Evolutionary conservation across 352 stramenopile genomes (phyloP).

Genomic region (Phytophthora constricta): DNA sequence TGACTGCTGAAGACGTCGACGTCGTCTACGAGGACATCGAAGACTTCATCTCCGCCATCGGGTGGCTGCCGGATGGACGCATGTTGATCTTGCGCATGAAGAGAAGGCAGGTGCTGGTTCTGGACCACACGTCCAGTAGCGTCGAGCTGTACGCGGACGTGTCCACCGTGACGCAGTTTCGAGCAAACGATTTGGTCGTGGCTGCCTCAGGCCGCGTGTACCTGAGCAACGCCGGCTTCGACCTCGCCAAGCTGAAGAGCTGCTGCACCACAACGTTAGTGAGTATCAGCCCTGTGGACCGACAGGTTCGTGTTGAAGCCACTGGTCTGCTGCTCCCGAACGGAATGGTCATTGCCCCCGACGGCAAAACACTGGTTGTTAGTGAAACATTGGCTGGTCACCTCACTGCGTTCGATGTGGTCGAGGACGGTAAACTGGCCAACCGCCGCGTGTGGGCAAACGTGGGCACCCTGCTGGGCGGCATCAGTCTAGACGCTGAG

Average conservation of each 20-base stretch:
- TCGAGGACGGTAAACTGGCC: slow-evolving; percentile 42
- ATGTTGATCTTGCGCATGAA: slow-evolving; percentile 44
- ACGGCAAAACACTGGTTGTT: slow-evolving; percentile 72
- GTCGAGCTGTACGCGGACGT: slow-evolving; percentile 61
- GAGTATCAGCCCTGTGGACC: slow-evolving; percentile 49
- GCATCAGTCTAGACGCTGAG: slow-evolving; percentile 68
- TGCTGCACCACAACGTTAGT: slow-evolving; percentile 62
- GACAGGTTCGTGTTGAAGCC: slow-evolving; percentile 54
- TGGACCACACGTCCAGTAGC: slow-evolving; percentile 38
- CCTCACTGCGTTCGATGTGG: slow-evolving; percentile 67
- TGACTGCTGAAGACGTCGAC: slow-evolving; percentile 38
- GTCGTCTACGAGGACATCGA: slow-evolving; percentile 51
- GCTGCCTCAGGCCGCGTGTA: slow-evolving; percentile 46
- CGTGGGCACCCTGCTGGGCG: slow-evolving; percentile 51
- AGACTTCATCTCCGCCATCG: slow-evolving; percentile 62
- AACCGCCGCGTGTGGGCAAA: slow-evolving; percentile 65
- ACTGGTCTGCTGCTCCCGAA: slow-evolving; percentile 69
- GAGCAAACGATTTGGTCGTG: slow-evolving; percentile 69
- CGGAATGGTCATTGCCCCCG: slow-evolving; percentile 62
- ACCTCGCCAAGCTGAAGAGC: slow-evolving; percentile 38
- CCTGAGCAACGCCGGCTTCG: slow-evolving; percentile 73
- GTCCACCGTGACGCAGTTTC: slow-evolving; percentile 50
- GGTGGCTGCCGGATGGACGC: slow-evolving; percentile 63
- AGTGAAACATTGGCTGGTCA: slow-evolving; percentile 52
- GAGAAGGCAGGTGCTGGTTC: slow-evolving; percentile 47